Base-by-base conservation (phyloP, 768 basidiomycete species). In the Tephrocybe sp. region DNA sequence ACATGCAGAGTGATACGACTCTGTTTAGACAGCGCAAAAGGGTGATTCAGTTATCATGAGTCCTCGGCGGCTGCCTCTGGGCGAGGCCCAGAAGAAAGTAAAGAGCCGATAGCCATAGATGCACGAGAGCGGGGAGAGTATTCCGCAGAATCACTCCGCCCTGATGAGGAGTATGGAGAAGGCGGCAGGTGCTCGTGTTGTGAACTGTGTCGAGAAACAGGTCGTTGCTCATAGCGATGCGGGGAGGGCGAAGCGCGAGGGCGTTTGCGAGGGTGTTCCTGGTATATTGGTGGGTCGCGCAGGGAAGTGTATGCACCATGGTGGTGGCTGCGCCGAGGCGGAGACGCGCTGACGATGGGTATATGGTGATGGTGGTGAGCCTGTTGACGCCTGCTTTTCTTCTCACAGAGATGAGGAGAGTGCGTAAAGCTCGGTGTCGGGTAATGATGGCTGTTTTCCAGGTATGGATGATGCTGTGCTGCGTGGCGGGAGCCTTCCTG, bases 71-170 rank as follows among this genome's bases (percentile, higher is more conserved):
- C 68, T 39, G 62, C 56, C 36, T 73, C 73, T 61, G 69, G 64
- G 54, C 64, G 67, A 46, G 74, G 61, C 45, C 78, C 57, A 59
- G 71, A 51, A 16, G 83, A 79, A 19, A 89, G 74, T 24, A 91
- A 67, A 1, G 86, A 86, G 22, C 84, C 87, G 57, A 91, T 90
- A 37, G 86, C 82, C 88, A 91, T 91, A 30, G 84, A 83, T 13
- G 79, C 80, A 48, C 83, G 74, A 46, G 86, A 82, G 41, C 83
- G 78, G 37, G 86, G 86, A 1, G 86, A 88, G 57, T 79, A 84
- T 54, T 82, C 82, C 42, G 79, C 79, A 13, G 84, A 83, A 49
- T 82, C 79, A 50, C 84, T 84, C 58, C 72, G 62, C 30, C 80
- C 77, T 12, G 84, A 80, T 13, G 86, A 85, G 21, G 84, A 85